Conservation (phyloP, 768 basidiomycete genomes). For the Suillus weaverae region DNA sequence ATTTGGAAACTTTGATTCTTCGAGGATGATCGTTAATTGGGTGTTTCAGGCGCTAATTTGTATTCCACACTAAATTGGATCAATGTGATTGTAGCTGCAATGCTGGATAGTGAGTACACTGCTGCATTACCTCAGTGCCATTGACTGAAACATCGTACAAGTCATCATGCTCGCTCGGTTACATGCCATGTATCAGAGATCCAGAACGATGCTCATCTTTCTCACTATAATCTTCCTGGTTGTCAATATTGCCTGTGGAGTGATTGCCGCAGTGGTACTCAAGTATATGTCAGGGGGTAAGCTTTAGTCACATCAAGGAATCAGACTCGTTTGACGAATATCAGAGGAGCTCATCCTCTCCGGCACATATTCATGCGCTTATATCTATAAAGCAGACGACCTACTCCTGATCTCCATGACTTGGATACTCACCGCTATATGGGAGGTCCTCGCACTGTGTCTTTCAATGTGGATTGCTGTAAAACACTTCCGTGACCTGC, state of each 20-base stretch:
- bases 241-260: not conserved
- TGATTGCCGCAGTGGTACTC: not conserved
- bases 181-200: not conserved
- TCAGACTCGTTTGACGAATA: not conserved
- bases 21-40: not conserved
- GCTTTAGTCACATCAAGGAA: not conserved
- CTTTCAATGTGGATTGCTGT: not conserved
- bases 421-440: not conserved
- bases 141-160: not conserved
- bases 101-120: not conserved
- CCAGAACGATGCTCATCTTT: not conserved
- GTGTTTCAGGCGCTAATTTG: not conserved
- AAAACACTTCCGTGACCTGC: not conserved
- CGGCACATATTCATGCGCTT: not conserved
- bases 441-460: not conserved
- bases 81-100: not conserved
- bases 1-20: not conserved
- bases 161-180: not conserved
- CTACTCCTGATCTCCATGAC: not conserved
- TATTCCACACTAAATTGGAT: not conserved
- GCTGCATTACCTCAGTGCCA: not conserved
- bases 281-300: not conserved
- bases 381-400: not conserved
- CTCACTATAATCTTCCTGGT: not conserved
- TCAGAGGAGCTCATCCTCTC: not conserved